These are phyloP conservation scores for Pythium sp. DNA, from an alignment of 352 stramenopile species.

Conservation along the genomic window DNA sequence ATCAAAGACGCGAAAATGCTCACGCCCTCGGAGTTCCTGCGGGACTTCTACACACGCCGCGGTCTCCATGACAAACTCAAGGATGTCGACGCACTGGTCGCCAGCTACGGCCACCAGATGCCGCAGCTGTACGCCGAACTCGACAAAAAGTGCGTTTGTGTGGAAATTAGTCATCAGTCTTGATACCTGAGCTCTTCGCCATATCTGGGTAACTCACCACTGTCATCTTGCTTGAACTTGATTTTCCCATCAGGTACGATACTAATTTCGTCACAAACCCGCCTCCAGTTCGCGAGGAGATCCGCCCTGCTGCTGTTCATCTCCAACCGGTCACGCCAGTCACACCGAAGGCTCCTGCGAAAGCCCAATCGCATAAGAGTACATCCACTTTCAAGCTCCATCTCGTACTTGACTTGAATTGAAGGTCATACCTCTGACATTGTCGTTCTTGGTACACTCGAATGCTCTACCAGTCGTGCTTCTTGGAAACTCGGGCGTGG, in stretches of 20 bases:
- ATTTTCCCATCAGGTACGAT: conserved; percentile 40
- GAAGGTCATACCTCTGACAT: background rate
- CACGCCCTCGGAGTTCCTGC: conserved; percentile 59
- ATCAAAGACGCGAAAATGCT: conserved; percentile 52
- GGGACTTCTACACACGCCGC: conserved; percentile 70
- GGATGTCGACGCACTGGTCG: conserved; percentile 63
- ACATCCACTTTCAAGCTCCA: conserved; percentile 3
- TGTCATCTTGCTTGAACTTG: background rate
- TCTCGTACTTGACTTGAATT: background rate
- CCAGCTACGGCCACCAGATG: conserved; percentile 50
- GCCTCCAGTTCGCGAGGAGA: conserved; percentile 39
- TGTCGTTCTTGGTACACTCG: conserved; percentile 1
- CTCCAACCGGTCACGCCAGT: conserved; percentile 14
- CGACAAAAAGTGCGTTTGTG: conserved; percentile 54
- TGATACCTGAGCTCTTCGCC: background rate
- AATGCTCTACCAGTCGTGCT: conserved; percentile 54
- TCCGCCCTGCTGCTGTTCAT: conserved; percentile 21
- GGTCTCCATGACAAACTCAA: conserved; percentile 63
- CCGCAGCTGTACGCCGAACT: conserved; percentile 56
- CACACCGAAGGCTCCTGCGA: conserved; percentile 33
- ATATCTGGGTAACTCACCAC: background rate
- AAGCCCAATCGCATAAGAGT: conserved; percentile 68
- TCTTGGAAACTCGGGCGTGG: conserved; percentile 81
- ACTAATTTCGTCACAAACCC: conserved; percentile 52
- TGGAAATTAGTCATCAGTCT: background rate